phyloP scores from a whole-genome alignment of 1,284 basidiomycete species.

The Porodaedalea pini region DNA sequence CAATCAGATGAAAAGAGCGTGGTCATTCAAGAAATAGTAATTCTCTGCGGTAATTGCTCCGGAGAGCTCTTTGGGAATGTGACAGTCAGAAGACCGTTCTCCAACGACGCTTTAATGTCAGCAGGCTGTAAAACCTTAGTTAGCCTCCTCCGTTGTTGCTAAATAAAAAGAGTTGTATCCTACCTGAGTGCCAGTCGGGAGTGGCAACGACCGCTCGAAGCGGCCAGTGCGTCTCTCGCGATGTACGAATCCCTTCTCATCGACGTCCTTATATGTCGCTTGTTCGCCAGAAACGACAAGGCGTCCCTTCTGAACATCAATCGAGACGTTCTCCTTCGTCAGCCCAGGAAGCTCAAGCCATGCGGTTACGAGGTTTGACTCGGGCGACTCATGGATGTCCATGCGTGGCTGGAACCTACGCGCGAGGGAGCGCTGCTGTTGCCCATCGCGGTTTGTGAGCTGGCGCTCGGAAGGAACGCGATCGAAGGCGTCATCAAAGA shows the following conservation, averaged over 20 bases:
- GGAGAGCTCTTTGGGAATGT: conserved; percentile 41
- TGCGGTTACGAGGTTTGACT: conserved; percentile 8
- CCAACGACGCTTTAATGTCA: conserved; percentile 42
- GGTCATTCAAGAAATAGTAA: conserved; percentile 32
- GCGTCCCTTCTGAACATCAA: conserved; percentile 41
- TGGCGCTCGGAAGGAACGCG: conserved; percentile 17
- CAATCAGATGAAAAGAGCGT: not conserved
- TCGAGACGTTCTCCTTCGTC: conserved; percentile 38
- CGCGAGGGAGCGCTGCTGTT: not conserved
- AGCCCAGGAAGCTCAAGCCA: conserved; percentile 48
- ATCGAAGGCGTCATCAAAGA: conserved; percentile 45
- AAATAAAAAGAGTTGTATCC: not conserved
- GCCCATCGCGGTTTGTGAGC: conserved; percentile 9
- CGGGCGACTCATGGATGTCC: conserved; percentile 40
- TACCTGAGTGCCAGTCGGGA: conserved; percentile 14
- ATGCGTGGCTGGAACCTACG: conserved; percentile 31
- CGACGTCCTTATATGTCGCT: conserved; percentile 30
- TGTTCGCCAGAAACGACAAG: conserved; percentile 46
- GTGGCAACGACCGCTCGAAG: conserved; percentile 22
- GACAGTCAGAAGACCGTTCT: conserved; percentile 41
- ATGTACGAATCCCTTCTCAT: conserved; percentile 44
- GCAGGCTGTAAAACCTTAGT: conserved; percentile 29
- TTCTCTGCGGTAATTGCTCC: conserved; percentile 35
- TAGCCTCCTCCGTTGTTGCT: not conserved
- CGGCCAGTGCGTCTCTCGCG: conserved; percentile 44